Evolutionary conservation across 1,284 basidiomycete genomes (phyloP).

Genomic region (Singerocomus inundabilis): DNA sequence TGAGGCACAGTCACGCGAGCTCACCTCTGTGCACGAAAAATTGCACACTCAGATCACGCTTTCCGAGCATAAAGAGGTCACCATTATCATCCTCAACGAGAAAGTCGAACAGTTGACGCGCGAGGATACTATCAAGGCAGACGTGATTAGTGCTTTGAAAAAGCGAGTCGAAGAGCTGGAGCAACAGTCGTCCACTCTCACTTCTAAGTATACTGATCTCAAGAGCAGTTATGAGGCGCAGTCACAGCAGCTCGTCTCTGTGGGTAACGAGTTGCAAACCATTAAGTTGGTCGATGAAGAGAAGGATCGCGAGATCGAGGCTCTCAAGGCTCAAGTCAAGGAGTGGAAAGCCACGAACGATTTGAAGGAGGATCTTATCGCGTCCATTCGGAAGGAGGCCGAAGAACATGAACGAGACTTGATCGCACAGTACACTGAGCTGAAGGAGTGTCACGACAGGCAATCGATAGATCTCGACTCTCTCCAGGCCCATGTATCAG

Average conservation of each 20-base stretch:
- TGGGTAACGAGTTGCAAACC: background rate
- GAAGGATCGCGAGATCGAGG: too few species aligned
- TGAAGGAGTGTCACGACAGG: background rate
- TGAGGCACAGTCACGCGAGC: conserved; percentile 3
- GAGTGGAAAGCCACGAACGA: background rate
- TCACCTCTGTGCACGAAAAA: conserved; percentile 4
- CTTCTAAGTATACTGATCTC: background rate
- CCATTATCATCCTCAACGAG: background rate
- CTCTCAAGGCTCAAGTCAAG: too few species aligned
- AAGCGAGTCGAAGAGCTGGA: conserved; percentile 2
- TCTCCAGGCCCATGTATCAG: background rate
- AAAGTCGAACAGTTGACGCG: conserved; percentile 4
- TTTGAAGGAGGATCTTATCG: background rate
- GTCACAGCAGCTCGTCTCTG: background rate
- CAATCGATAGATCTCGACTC: background rate
- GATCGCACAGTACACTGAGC: background rate
- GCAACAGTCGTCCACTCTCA: too few species aligned
- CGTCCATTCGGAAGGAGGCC: background rate
- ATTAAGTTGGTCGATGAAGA: too few species aligned
- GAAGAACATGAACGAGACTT: conserved; percentile 3
- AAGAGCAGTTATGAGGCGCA: background rate
- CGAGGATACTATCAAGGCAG: background rate
- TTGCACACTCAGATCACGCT: background rate
- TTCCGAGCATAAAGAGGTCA: conserved; percentile 1
- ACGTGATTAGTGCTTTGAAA: background rate